phyloP scores from a whole-genome alignment of 192 early-diverging fungal genomes.

The Coemansia sp. region DNA sequence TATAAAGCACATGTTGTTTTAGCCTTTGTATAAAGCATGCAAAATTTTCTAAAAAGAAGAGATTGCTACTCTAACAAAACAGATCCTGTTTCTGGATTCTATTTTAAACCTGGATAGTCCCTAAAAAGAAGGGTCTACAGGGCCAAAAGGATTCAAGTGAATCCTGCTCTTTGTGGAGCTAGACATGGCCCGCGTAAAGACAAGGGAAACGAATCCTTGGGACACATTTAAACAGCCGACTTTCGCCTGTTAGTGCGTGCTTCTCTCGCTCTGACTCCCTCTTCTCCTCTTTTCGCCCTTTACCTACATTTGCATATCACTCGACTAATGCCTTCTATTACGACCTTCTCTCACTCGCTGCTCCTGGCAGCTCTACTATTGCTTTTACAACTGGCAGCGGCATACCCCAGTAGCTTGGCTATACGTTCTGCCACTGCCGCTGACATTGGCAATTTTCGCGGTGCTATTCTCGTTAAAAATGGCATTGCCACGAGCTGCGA shows the following conservation, averaged over 20 bases:
- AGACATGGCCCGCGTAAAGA: neutral
- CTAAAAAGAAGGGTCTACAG: neutral
- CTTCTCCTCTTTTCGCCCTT: neutral
- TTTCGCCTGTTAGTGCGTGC: neutral
- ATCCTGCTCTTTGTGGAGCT: neutral
- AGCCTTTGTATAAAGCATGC: neutral
- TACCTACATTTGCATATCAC: neutral
- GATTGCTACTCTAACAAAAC: neutral
- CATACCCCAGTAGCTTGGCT: neutral
- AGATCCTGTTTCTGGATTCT: neutral
- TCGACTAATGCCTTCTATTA: neutral
- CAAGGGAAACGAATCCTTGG: neutral
- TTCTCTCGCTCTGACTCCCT: neutral
- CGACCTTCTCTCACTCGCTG: neutral
- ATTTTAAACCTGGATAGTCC: neutral
- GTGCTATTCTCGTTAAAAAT: constrained; percentile 33
- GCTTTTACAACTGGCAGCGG: neutral
- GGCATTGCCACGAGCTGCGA: constrained; percentile 30
- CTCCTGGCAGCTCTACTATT: neutral
- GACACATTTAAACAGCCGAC: neutral
- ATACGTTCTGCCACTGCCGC: constrained; percentile 7
- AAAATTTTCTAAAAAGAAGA: neutral
- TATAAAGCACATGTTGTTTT: neutral
- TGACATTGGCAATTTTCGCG: constrained; percentile 22
- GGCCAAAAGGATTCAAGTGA: neutral